Evolutionary conservation across 176 grass and related monocot species (phyloP).

Genomic region (Cocos nucifera): DNA sequence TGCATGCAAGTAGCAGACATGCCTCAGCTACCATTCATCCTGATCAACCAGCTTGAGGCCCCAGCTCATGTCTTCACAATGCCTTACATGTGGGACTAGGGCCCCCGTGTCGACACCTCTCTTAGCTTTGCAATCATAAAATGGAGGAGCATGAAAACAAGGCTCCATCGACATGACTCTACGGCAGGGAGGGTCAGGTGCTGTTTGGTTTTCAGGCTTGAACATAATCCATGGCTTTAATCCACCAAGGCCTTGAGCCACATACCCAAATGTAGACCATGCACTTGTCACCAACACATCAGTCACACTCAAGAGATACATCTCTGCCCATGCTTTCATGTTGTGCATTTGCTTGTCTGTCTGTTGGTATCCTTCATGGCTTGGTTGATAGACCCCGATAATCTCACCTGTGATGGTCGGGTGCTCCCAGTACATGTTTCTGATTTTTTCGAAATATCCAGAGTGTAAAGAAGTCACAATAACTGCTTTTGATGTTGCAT

Average conservation of each 20-base stretch:
- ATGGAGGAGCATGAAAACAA: constrained; percentile 88
- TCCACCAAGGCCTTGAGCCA: constrained; percentile 76
- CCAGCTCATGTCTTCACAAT: constrained; percentile 94
- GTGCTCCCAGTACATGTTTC: constrained; percentile 89
- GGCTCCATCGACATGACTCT: constrained; percentile 77
- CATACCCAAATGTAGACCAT: constrained; percentile 95
- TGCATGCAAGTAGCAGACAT: too few relatives aligned
- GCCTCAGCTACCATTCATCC: constrained; percentile 23
- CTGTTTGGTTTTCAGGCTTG: constrained; percentile 53
- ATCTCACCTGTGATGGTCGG: constrained; percentile 48
- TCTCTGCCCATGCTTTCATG: constrained; percentile 90
- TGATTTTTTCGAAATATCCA: constrained; percentile 61
- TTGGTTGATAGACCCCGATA: constrained; percentile 77
- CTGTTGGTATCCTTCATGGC: constrained; percentile 71
- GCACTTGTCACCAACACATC: constrained; percentile 74
- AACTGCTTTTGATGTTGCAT: constrained; percentile 44
- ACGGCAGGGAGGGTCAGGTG: constrained; percentile 51
- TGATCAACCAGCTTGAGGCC: constrained; percentile 71
- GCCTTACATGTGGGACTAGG: constrained; percentile 74
- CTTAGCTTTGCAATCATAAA: constrained; percentile 70
- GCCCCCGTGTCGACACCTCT: constrained; percentile 54
- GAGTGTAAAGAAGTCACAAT: constrained; percentile 71
- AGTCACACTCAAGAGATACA: constrained; percentile 79
- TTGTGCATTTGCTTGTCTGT: constrained; percentile 73
- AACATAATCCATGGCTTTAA: constrained; percentile 79